Percentiles rank a stretch among this genome's conserved stretches.
Conservation (phyloP, 306 rosid species). For the Clitoria ternatea region DNA sequence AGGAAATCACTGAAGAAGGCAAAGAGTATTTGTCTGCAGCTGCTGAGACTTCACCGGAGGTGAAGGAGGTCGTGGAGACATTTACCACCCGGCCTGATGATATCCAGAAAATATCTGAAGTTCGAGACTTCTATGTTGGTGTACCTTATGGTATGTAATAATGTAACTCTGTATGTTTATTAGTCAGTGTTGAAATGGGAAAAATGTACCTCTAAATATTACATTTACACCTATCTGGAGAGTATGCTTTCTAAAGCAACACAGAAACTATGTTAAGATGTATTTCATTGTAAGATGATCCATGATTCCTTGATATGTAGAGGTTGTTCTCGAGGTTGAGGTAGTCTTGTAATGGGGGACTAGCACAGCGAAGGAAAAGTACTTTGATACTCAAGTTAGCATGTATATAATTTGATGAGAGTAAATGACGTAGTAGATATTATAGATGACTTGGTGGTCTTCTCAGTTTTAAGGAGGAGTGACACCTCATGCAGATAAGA, state of each 20-base stretch:
- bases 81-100: slow-evolving; percentile 58
- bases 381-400: background rate
- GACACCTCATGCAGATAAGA: background rate
- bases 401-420: background rate
- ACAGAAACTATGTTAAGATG: slow-evolving; percentile 7
- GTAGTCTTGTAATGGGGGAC: background rate
- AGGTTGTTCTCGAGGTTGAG: background rate
- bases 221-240: background rate
- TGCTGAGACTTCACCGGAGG: slow-evolving; percentile 71
- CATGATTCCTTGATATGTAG: background rate
- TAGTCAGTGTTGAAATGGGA: too few relatives aligned
- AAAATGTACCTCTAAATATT: too few relatives aligned
- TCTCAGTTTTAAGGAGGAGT: background rate
- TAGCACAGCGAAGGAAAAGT: background rate
- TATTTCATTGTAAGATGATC: slow-evolving; percentile 1
- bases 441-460: background rate
- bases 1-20: slow-evolving; percentile 72
- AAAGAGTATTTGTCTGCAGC: slow-evolving; percentile 66
- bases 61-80: slow-evolving; percentile 76
- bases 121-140: slow-evolving; percentile 82
- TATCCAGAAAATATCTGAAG: slow-evolving; percentile 50
- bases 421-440: background rate
- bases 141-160: slow-evolving; percentile 81
- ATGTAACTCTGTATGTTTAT: background rate
- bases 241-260: background rate